A percentile compares a stretch with the other conserved stretches of the same genome.
phyloP scores from a whole-genome alignment of 2,329 filamentous ascomycete species.

The Aspergillus tamarii region DNA sequence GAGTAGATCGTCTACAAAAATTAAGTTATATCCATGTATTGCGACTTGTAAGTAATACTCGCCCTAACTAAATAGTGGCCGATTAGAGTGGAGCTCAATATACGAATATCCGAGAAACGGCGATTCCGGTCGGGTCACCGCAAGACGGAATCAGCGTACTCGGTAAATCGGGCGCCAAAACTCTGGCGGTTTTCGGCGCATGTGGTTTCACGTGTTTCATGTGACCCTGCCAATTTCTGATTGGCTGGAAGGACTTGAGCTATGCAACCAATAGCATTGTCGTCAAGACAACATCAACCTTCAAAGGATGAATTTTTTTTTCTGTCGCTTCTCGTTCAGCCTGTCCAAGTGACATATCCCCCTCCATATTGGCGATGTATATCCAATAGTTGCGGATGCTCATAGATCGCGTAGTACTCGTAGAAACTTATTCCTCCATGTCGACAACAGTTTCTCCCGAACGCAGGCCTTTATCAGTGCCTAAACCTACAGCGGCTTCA shows the following conservation, averaged over 20 bases:
- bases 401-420: background rate
- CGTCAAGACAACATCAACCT: constrained; percentile 16
- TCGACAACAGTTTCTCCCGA: constrained; percentile 42
- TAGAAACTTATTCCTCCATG: constrained; percentile 42
- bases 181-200: constrained; percentile 35
- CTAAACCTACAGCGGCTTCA: constrained; percentile 75
- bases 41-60: constrained; percentile 36
- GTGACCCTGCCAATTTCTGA: constrained; percentile 16
- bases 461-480: constrained; percentile 66
- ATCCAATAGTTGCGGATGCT: background rate
- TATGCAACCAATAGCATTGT: constrained; percentile 20
- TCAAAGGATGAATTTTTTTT: background rate
- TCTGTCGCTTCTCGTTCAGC: background rate
- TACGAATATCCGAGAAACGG: constrained; percentile 33
- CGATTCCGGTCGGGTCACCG: constrained; percentile 28
- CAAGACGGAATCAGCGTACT: constrained; percentile 31
- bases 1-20: background rate
- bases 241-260: constrained; percentile 21
- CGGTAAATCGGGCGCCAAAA: constrained; percentile 15
- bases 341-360: constrained; percentile 1
- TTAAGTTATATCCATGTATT: constrained; percentile 8
- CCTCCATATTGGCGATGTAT: constrained; percentile 7
- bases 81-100: constrained; percentile 22
- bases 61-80: constrained; percentile 20
- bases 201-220: constrained; percentile 25